These are phyloP conservation scores for Rhodotorula diobovata DNA, from an alignment of 768 basidiomycete genomes.

Conservation along the genomic window DNA sequence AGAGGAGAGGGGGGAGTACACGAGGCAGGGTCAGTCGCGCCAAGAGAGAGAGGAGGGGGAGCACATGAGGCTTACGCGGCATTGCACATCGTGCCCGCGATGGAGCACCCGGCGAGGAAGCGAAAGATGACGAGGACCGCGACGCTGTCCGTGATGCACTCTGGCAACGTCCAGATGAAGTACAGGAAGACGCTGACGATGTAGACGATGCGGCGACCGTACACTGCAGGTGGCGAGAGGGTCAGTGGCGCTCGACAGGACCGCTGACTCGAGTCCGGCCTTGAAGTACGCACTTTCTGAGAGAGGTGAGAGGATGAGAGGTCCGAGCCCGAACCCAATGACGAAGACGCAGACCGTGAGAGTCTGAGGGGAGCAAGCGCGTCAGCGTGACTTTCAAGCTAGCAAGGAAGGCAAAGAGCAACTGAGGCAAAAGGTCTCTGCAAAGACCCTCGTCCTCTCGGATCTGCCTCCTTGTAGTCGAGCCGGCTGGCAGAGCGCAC, in stretches of 20 bases:
- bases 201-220: conserved; percentile 44
- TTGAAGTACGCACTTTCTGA: conserved; percentile 3
- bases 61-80: background rate
- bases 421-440: too few relatives aligned
- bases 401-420: too few relatives aligned
- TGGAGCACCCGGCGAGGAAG: conserved; percentile 35
- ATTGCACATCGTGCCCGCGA: background rate
- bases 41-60: too few relatives aligned
- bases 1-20: too few relatives aligned
- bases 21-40: too few relatives aligned
- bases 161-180: conserved; percentile 47
- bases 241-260: background rate
- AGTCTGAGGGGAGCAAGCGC: background rate
- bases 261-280: background rate
- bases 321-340: conserved; percentile 46
- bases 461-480: too few relatives aligned
- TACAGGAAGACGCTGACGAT: conserved; percentile 43
- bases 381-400: too few relatives aligned
- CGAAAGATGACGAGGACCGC: conserved; percentile 45
- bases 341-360: conserved; percentile 30
- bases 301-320: conserved; percentile 45
- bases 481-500: too few relatives aligned
- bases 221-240: conserved; percentile 10
- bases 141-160: conserved; percentile 40
- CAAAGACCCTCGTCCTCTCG: too few relatives aligned